A percentile compares a stretch with the other conserved stretches of the same genome.
Conservation (phyloP, 139 green algal genomes). For the Tetradesmus obliquus region DNA sequence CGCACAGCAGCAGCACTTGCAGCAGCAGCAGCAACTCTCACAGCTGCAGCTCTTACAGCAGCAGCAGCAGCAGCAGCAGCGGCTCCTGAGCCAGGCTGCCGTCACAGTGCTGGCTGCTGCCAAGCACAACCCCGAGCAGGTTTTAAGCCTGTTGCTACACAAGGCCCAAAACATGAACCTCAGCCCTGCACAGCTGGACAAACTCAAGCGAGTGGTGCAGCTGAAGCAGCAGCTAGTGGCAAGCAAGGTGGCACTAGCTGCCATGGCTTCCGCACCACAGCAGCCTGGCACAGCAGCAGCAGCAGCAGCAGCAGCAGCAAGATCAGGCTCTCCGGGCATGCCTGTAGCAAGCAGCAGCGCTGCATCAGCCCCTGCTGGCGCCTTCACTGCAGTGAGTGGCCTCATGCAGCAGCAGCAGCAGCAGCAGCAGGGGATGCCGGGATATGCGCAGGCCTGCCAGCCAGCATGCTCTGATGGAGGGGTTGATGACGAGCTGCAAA, state of each 20-base stretch:
- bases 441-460: not conserved
- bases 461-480: not conserved
- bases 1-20: not conserved
- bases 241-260: not conserved
- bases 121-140: not conserved
- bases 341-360: not conserved
- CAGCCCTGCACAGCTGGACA: not conserved
- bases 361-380: no score
- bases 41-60: not conserved
- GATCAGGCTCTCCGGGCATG: not conserved
- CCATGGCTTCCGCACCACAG: not conserved
- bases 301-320: not conserved
- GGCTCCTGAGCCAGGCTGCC: not conserved
- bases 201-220: not conserved
- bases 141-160: not conserved
- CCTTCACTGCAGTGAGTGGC: not conserved
- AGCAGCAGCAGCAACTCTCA: not conserved
- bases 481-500: not conserved
- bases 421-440: not conserved
- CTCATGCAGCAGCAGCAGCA: not conserved
- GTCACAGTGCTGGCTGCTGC: not conserved
- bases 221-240: slow-evolving; percentile 8
- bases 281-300: not conserved
- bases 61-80: not conserved
- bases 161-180: not conserved